Base-by-base conservation (phyloP, 2,329 filamentous ascomycete species). In the Colletotrichum kahawae region DNA sequence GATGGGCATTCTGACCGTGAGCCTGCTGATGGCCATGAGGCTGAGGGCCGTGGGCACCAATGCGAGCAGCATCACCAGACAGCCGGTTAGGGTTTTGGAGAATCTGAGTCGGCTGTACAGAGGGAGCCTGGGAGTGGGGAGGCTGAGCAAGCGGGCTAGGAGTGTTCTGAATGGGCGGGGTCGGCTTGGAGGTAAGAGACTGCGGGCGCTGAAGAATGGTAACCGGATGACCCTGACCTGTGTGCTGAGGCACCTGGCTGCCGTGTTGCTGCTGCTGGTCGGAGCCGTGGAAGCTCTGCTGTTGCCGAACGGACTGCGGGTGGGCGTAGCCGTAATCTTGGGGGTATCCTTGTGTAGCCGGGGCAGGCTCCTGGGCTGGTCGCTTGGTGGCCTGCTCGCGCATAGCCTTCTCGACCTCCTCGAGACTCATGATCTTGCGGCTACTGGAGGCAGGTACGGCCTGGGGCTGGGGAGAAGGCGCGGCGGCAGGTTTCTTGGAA, bases 361-460 rank as follows among this genome's bases (percentile, higher is more conserved):
- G 79, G 48, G 75, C 79, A n/a, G 82, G 79, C 38, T 85, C 79
- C 21, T 85, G 81, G 21, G 77, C 34, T 78, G 82, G 13, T 78
- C 27, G 85, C 76, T 89, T 89, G 79, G 91, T 90, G 36, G 91
- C 86, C 78, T 96, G 93, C 38, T 91, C 89, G 75, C 94, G 92
- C 93, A 99, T 96, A 77, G 95, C 93, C 69, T 96, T 96, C 86
- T 99, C 97, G 24, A 99, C 96, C 86, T 99, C 97, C 83, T 98
- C 97, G 81, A 99, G 84, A 80, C 95, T 98, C 94, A 99, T 93
- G 86, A 98, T 93, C 87, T 96, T 98, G 80, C 92, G 92, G 56
- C 89, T 82, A 21, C 80, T 80, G 62, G 86, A 78, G 43, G 43
- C 43, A 31, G 82, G 79, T 77, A 82, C 79, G 66, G 82, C 79